phyloP scores from a whole-genome alignment of 768 basidiomycete species.

The Lactarius trivialis region DNA sequence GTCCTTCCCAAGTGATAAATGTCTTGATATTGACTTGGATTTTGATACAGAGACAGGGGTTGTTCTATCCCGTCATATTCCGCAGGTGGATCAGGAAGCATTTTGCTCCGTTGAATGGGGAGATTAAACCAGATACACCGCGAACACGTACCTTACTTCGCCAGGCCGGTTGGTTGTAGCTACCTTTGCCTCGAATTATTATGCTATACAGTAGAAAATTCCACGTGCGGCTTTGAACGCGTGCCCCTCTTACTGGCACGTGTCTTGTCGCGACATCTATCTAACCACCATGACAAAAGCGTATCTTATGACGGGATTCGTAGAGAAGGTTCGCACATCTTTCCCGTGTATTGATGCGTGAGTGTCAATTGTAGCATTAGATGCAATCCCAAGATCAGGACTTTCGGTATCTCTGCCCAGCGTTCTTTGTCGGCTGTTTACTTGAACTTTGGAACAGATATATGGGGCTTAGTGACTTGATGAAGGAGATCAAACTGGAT shows the following conservation, averaged over 20 bases:
- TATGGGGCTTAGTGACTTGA: conserved; percentile 95
- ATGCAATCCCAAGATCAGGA: conserved; percentile 91
- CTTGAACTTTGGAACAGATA: conserved; percentile 46
- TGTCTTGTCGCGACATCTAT: background rate
- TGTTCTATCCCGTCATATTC: conserved; percentile 22
- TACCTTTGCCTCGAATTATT: background rate
- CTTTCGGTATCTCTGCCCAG: conserved; percentile 53
- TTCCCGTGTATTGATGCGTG: conserved; percentile 3
- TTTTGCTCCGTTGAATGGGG: conserved; percentile 29
- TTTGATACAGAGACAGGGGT: conserved; percentile 13
- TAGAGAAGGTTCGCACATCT: conserved; percentile 57
- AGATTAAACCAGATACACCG: conserved; percentile 29
- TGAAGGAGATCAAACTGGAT: conserved; percentile 81
- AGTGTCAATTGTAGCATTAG: conserved; percentile 33
- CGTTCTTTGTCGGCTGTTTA: conserved; percentile 21
- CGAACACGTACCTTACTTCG: conserved; percentile 25
- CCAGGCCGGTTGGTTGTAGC: conserved; percentile 13
- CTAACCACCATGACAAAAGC: conserved; percentile 66
- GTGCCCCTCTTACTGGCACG: background rate
- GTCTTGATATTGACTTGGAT: background rate
- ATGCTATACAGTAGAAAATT: background rate
- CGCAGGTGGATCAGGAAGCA: conserved; percentile 15
- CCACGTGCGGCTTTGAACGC: background rate
- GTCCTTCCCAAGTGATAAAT: background rate
- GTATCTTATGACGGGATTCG: conserved; percentile 77